These are phyloP conservation scores for Aphanomyces astaci DNA, from an alignment of 352 stramenopile genomes.

Conservation along the genomic window DNA sequence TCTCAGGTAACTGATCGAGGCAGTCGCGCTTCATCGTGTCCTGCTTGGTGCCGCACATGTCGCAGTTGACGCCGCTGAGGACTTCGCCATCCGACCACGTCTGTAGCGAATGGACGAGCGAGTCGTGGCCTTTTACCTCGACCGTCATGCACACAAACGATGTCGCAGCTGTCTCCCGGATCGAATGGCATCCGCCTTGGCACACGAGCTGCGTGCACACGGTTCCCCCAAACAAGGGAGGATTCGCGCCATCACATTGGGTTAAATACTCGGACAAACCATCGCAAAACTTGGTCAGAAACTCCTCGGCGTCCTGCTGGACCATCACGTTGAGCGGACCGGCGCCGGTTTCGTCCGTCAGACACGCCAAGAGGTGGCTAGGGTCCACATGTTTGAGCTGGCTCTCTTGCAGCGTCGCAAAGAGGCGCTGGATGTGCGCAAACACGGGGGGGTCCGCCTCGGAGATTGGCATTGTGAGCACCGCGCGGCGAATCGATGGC, in stretches of 20 bases:
- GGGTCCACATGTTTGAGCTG: slow-evolving; percentile 27
- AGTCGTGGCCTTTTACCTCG: slow-evolving; percentile 26
- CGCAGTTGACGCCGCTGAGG: slow-evolving; percentile 33
- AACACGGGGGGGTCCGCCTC: slow-evolving; percentile 23
- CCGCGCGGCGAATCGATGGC: slow-evolving; percentile 21
- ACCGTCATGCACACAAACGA: slow-evolving; percentile 30
- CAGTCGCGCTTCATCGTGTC: slow-evolving; percentile 31
- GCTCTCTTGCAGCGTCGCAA: slow-evolving; percentile 25
- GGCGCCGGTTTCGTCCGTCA: slow-evolving; percentile 29
- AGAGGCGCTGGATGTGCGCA: slow-evolving; percentile 35
- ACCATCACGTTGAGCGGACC: slow-evolving; percentile 28
- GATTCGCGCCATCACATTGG: slow-evolving; percentile 53
- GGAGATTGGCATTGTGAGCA: background rate
- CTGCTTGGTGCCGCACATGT: slow-evolving; percentile 24
- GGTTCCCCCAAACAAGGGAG: slow-evolving; percentile 22
- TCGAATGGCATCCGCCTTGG: slow-evolving; percentile 21
- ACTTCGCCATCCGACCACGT: slow-evolving; percentile 26
- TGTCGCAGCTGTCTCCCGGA: slow-evolving; percentile 19
- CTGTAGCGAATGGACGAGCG: slow-evolving; percentile 25
- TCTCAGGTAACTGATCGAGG: slow-evolving; percentile 23
- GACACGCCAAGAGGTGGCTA: slow-evolving; percentile 22
- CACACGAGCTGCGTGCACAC: slow-evolving; percentile 30
- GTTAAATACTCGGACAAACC: slow-evolving; percentile 30
- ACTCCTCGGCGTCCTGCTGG: slow-evolving; percentile 47
- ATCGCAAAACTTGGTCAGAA: slow-evolving; percentile 33